Evolutionary conservation across 192 early-diverging fungal species (phyloP).

Genomic region (Coemansia sp.): DNA sequence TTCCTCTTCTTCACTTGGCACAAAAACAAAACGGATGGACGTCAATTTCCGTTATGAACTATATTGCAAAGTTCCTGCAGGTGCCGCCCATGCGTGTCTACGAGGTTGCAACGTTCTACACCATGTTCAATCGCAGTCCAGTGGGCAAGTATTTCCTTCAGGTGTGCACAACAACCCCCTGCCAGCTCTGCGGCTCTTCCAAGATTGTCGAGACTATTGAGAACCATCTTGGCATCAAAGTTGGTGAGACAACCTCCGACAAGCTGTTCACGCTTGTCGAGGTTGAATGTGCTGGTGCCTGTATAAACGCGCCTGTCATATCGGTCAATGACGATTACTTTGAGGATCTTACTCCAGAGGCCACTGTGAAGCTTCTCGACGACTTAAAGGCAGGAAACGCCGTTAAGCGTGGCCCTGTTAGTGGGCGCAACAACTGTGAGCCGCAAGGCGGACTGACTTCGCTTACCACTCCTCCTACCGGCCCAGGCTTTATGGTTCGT

Average conservation of each 20-base stretch:
- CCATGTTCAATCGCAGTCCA: slow-evolving; percentile 99
- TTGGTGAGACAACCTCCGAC: slow-evolving; percentile 92
- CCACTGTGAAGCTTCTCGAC: slow-evolving; percentile 85
- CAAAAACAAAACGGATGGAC: slow-evolving; percentile 97
- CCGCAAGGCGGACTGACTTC: slow-evolving; percentile 79
- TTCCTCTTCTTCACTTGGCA: slow-evolving; percentile 92
- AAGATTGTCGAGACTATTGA: slow-evolving; percentile 88
- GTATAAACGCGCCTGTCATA: slow-evolving; percentile 96
- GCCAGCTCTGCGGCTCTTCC: slow-evolving; percentile 92
- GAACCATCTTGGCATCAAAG: slow-evolving; percentile 87
- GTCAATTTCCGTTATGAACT: slow-evolving; percentile 94
- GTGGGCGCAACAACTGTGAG: slow-evolving; percentile 88
- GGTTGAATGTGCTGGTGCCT: slow-evolving; percentile 99
- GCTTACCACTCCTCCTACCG: slow-evolving; percentile 82
- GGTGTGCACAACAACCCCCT: slow-evolving; percentile 98
- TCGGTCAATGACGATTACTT: slow-evolving; percentile 99
- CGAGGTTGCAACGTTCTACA: slow-evolving; percentile 99
- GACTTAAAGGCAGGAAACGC: slow-evolving; percentile 79
- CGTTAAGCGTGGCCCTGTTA: slow-evolving; percentile 80
- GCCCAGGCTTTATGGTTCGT: slow-evolving; percentile 89
- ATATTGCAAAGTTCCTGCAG: slow-evolving; percentile 90
- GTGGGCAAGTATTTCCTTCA: slow-evolving; percentile 99
- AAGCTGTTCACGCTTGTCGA: slow-evolving; percentile 98
- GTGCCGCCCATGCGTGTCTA: slow-evolving; percentile 99
- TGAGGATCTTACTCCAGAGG: slow-evolving; percentile 95